Base-by-base conservation (phyloP, 371 early-diverging fungal species). In the Actinomucor elegans region DNA sequence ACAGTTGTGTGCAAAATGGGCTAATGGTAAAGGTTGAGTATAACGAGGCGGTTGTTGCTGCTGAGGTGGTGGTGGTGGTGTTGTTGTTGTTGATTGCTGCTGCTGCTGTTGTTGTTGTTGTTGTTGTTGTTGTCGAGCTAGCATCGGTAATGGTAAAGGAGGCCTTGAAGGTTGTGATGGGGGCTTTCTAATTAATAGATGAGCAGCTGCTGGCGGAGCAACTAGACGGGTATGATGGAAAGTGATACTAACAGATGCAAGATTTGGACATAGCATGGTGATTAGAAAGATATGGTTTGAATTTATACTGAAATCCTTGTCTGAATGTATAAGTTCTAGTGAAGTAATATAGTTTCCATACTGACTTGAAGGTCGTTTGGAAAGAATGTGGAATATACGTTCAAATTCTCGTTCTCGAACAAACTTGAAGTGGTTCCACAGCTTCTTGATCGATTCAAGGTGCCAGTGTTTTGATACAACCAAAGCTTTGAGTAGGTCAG, bases 1-100 rank as follows among this genome's bases (percentile, higher is more conserved):
- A 28, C 77, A 76, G 42, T 76, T 76, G 42, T 76, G 55, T 12
- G 71, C 69, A 42, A 76, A 67, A 43, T 76, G 77, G 1, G 73
- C 70, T 11, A 76, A 55, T 8, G 76, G 76, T 7, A 76, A 48
- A 11, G 59, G 52, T 4, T 48, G 72, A 23, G 57, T 67, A 32
- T 61, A 40, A 7, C 49, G 47, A 12, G 53, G 54, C 8, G 15
- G 42, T 26, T 32, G 45, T 11, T 21, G 38, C 42, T 44, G 43
- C 37, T 40, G 42, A 15, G 26, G 3, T 33, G 52, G 2, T 42
- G 43, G 0, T 3, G 45, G 9, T 9, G 27, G 9, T 14, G 38
- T 38, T 49, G 37, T 33, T 36, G 48, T 21, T n/a, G 24, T 9
- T 32, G 42, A 24, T 29, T 44, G 57, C n/a, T 38, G 55, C 26